Percentiles rank a stretch among this genome's conserved stretches.
phyloP scores from a whole-genome alignment of 2,329 filamentous ascomycete genomes.

The Clonostachys solani region DNA sequence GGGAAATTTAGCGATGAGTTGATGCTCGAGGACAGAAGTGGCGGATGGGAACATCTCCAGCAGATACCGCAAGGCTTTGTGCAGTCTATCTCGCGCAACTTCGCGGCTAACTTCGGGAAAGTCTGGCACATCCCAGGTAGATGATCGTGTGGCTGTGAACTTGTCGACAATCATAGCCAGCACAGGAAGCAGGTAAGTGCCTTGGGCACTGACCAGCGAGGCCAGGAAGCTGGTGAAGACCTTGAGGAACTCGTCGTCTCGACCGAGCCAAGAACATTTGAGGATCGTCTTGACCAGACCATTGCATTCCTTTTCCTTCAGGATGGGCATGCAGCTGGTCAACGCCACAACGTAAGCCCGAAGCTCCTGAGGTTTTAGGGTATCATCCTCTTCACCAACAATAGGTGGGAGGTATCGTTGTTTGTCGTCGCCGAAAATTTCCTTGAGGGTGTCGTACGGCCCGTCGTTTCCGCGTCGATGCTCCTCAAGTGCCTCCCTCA shows the following conservation, averaged over 20 bases:
- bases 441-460: slow-evolving; percentile 57
- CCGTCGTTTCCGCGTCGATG: slow-evolving; percentile 54
- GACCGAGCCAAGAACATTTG: slow-evolving; percentile 60
- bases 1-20: slow-evolving; percentile 68
- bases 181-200: slow-evolving; percentile 69
- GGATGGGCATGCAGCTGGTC: slow-evolving; percentile 54
- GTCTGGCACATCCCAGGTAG: slow-evolving; percentile 42
- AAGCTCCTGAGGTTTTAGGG: slow-evolving; percentile 49
- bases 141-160: slow-evolving; percentile 53
- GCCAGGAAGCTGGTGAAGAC: slow-evolving; percentile 66
- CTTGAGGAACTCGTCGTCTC: slow-evolving; percentile 61
- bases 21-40: slow-evolving; percentile 61
- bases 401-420: slow-evolving; percentile 31
- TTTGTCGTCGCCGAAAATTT: slow-evolving; percentile 49
- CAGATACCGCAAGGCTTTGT: slow-evolving; percentile 71
- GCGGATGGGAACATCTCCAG: slow-evolving; percentile 79
- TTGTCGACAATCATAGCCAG: slow-evolving; percentile 78
- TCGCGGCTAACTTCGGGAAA: slow-evolving; percentile 57
- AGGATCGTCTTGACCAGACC: slow-evolving; percentile 55
- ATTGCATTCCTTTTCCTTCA: slow-evolving; percentile 54
- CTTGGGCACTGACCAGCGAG: slow-evolving; percentile 76
- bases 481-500: slow-evolving; percentile 50
- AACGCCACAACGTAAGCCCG: slow-evolving; percentile 60
- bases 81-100: slow-evolving; percentile 68
- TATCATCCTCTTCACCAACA: slow-evolving; percentile 40